phyloP scores from a whole-genome alignment of 306 rosid species.

The Fragaria vesca region DNA sequence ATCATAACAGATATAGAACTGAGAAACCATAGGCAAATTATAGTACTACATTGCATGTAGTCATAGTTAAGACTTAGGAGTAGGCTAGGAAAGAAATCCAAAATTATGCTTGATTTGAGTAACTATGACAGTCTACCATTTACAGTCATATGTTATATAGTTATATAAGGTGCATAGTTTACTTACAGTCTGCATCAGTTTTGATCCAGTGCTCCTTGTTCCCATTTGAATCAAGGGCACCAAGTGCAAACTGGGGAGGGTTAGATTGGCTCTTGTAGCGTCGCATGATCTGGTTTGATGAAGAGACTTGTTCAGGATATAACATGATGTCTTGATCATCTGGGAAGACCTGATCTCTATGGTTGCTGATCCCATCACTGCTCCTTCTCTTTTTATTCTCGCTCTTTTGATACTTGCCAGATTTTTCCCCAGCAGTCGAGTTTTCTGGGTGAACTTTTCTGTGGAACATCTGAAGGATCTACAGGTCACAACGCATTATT shows the following conservation, averaged over 20 bases:
- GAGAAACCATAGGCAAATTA: background rate
- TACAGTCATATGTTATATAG: background rate
- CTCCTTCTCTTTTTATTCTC: slow-evolving; percentile 52
- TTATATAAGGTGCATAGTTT: background rate
- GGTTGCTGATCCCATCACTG: slow-evolving; percentile 41
- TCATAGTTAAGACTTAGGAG: background rate
- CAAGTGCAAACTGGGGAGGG: slow-evolving; percentile 42
- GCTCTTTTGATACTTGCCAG: slow-evolving; percentile 42
- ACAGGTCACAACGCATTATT: slow-evolving; percentile 34
- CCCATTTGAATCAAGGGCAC: slow-evolving; percentile 53
- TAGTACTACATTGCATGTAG: background rate
- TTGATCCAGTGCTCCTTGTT: slow-evolving; percentile 87
- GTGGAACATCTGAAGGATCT: slow-evolving; percentile 87
- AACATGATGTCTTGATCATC: slow-evolving; percentile 51
- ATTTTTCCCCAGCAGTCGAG: slow-evolving; percentile 36
- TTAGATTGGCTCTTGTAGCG: slow-evolving; percentile 50
- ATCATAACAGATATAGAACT: slow-evolving; percentile 23
- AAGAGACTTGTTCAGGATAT: slow-evolving; percentile 40
- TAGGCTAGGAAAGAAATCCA: background rate
- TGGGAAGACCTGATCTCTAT: slow-evolving; percentile 36
- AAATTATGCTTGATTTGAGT: background rate
- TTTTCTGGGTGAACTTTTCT: slow-evolving; percentile 87
- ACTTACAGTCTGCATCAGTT: slow-evolving; percentile 93
- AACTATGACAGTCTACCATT: background rate
- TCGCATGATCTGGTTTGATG: slow-evolving; percentile 44